Conservation (phyloP, 2,329 filamentous ascomycete species). For the Cordyceps javanica region DNA sequence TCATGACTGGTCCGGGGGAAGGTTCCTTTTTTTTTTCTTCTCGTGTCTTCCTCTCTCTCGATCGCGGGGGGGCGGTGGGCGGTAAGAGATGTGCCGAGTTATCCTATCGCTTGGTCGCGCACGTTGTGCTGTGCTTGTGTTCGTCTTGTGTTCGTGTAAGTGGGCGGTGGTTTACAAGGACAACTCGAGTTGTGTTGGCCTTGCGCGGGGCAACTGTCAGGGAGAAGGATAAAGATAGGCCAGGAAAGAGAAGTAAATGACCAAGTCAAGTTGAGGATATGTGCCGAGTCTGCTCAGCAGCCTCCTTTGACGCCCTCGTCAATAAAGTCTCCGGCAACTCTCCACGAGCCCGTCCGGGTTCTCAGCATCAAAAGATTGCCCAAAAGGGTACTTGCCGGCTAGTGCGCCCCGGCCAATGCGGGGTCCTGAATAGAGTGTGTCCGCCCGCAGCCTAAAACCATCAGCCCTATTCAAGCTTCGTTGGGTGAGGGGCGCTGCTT, state of each 20-base stretch:
- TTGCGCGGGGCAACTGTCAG: no score
- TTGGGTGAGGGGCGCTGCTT: no score
- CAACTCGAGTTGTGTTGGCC: no score
- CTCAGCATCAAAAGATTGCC: background rate
- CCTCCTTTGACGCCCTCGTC: background rate
- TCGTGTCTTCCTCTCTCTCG: background rate
- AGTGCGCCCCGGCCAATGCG: background rate
- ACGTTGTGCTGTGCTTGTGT: no score
- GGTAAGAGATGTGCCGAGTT: no score
- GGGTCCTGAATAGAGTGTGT: no score
- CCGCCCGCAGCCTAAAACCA: no score
- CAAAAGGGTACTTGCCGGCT: background rate
- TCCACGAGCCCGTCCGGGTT: background rate
- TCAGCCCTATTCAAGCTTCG: background rate
- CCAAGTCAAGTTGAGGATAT: background rate
- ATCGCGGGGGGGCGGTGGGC: no score
- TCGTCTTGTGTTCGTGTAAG: no score
- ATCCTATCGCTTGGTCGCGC: no score
- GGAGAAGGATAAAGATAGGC: no score
- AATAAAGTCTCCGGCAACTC: background rate
- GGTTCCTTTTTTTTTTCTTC: background rate
- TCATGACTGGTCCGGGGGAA: conserved; percentile 19
- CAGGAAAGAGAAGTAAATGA: background rate
- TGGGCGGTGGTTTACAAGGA: no score
- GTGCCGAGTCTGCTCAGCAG: background rate